Conservation (phyloP, 2,329 filamentous ascomycete genomes). For the Colletotrichum siamense region DNA sequence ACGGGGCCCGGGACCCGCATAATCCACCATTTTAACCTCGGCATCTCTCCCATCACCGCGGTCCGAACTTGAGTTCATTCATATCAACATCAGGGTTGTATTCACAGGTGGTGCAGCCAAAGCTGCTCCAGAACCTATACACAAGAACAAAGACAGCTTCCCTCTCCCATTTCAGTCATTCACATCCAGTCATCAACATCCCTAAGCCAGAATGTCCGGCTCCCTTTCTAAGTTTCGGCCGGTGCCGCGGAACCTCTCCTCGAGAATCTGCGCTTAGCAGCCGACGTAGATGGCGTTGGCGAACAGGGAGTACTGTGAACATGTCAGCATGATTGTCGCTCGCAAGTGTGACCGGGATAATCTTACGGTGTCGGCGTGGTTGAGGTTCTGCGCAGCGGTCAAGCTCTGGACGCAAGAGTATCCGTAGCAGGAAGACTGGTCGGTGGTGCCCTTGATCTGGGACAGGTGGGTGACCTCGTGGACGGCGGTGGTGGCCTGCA, state of each 20-base stretch:
- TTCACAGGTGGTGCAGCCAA: neutral
- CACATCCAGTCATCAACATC: neutral
- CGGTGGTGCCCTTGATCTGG: constrained; percentile 62
- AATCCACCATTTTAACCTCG: neutral
- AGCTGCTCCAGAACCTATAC: neutral
- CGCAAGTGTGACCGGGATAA: neutral
- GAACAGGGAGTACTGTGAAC: neutral
- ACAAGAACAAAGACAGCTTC: neutral
- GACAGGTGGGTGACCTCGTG: constrained; percentile 71
- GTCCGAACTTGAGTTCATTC: accelerated
- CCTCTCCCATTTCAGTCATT: neutral
- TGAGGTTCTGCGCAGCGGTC: constrained; percentile 53
- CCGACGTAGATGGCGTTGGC: constrained; percentile 37
- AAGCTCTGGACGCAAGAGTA: constrained; percentile 57
- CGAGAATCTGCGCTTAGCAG: constrained; percentile 35
- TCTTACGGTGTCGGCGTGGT: constrained; percentile 65
- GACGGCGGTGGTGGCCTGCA: constrained; percentile 56
- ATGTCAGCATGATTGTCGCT: neutral
- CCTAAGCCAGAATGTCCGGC: neutral
- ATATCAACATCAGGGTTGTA: neutral
- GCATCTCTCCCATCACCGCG: neutral
- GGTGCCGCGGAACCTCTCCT: accelerated
- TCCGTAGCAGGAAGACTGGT: constrained; percentile 60
- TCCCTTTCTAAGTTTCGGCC: neutral
- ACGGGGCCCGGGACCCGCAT: neutral